These are phyloP conservation scores for Phyllosticta citrichinensis DNA, from an alignment of 2,329 filamentous ascomycete species.

Conservation along the genomic window DNA sequence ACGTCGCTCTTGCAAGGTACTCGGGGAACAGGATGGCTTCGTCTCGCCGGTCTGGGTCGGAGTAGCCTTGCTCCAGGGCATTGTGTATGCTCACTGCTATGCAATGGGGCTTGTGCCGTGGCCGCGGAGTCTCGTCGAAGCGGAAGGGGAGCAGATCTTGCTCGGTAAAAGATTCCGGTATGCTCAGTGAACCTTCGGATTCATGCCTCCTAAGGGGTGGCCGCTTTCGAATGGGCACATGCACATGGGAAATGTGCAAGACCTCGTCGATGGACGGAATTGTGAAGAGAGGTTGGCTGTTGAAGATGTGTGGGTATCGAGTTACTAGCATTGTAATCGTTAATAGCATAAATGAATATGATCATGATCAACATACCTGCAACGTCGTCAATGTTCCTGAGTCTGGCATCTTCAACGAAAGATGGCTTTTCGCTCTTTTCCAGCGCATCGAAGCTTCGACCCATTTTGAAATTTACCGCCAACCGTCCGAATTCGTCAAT, in stretches of 20 bases:
- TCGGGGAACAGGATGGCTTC: not conserved
- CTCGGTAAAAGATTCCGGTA: not conserved
- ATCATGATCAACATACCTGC: not conserved
- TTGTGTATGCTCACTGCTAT: not conserved
- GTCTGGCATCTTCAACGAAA: not conserved
- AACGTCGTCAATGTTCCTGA: not conserved
- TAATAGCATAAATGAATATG: not conserved
- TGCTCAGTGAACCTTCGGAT: not conserved
- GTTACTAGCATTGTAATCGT: not conserved
- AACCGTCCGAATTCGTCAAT: not conserved
- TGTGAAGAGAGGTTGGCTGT: not conserved
- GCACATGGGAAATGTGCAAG: not conserved
- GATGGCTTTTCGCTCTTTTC: not conserved
- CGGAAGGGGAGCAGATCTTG: not conserved
- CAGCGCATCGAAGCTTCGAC: not conserved
- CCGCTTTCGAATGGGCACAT: not conserved
- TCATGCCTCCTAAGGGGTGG: not conserved
- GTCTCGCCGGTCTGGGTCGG: not conserved
- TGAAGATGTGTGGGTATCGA: constrained; percentile 7
- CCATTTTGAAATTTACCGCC: not conserved
- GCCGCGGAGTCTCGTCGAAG: not conserved
- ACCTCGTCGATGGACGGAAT: constrained; percentile 8
- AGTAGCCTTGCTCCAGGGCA: not conserved
- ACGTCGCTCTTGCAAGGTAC: not conserved
- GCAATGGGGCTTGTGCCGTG: not conserved